phyloP scores from a whole-genome alignment of 331 rosid species.

The Stylosanthes scabra region DNA sequence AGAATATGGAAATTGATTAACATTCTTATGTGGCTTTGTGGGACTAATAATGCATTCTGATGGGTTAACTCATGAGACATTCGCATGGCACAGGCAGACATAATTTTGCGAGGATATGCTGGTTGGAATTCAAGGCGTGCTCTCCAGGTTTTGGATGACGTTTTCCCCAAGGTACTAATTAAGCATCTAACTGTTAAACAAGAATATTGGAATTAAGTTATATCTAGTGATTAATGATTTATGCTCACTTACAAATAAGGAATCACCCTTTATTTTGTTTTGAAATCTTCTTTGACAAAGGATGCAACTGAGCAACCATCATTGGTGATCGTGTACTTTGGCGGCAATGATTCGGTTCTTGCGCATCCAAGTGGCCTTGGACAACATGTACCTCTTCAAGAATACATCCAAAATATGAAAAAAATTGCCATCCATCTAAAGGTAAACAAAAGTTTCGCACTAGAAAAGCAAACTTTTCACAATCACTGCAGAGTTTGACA shows the following conservation, averaged over 20 bases:
- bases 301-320: too few species aligned
- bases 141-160: slow-evolving; percentile 65
- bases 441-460: slow-evolving; percentile 41
- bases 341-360: too few species aligned
- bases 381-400: too few species aligned
- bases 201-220: too few species aligned
- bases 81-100: slow-evolving; percentile 63
- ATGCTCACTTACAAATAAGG: too few species aligned
- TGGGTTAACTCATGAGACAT: neutral
- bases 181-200: too few species aligned
- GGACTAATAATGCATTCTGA: neutral
- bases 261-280: too few species aligned
- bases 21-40: neutral
- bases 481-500: slow-evolving; percentile 9
- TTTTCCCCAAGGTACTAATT: slow-evolving; percentile 78
- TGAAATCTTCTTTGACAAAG: too few species aligned
- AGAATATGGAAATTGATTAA: neutral
- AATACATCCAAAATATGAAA: too few species aligned
- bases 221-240: too few species aligned
- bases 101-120: slow-evolving; percentile 69
- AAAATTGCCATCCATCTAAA: slow-evolving; percentile 42
- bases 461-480: neutral
- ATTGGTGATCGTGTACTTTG: too few species aligned
- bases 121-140: slow-evolving; percentile 91
- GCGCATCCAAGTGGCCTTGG: too few species aligned